Conservation (phyloP, 2,329 filamentous ascomycete species). For the Coniella lustricola region DNA sequence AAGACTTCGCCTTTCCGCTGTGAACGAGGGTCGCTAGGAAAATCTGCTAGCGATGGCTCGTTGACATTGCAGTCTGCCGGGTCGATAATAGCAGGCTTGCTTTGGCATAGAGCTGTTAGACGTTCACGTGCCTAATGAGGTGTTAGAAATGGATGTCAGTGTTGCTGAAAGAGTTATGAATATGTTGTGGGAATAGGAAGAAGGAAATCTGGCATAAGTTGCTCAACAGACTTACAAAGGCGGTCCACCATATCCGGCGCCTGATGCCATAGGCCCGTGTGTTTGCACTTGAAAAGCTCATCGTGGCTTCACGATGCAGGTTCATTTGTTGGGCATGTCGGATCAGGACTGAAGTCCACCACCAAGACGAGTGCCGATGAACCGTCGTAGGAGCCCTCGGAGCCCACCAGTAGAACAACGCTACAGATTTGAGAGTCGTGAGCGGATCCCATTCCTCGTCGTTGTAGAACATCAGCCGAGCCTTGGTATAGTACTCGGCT, state of each 20-base stretch:
- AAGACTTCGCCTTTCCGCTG: slow-evolving; percentile 33
- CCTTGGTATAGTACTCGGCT: slow-evolving; percentile 32
- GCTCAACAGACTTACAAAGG: slow-evolving; percentile 29
- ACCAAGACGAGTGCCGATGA: slow-evolving; percentile 35
- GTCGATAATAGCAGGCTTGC: slow-evolving; percentile 35
- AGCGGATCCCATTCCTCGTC: slow-evolving; percentile 33
- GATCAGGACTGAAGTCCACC: slow-evolving; percentile 38
- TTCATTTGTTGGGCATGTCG: slow-evolving; percentile 37
- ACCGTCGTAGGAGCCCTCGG: slow-evolving; percentile 30
- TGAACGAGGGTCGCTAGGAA: slow-evolving; percentile 25
- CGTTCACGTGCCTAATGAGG: slow-evolving; percentile 27
- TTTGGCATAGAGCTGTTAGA: slow-evolving; percentile 35
- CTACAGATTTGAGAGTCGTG: slow-evolving; percentile 28
- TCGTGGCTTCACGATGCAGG: slow-evolving; percentile 31
- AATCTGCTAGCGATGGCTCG: slow-evolving; percentile 31
- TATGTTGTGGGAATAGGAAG: background rate
- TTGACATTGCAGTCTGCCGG: slow-evolving; percentile 33
- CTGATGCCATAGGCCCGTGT: slow-evolving; percentile 23
- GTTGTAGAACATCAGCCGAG: slow-evolving; percentile 32
- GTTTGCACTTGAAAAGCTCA: slow-evolving; percentile 18
- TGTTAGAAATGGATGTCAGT: no score
- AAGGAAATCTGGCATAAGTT: no score
- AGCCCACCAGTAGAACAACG: slow-evolving; percentile 39
- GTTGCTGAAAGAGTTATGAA: no score
- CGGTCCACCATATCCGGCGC: slow-evolving; percentile 36